Evolutionary conservation across 2,329 filamentous ascomycete species (phyloP), one percentile per base, ranked within the genome.

Genomic region (Aureobasidium melanogenum): DNA sequence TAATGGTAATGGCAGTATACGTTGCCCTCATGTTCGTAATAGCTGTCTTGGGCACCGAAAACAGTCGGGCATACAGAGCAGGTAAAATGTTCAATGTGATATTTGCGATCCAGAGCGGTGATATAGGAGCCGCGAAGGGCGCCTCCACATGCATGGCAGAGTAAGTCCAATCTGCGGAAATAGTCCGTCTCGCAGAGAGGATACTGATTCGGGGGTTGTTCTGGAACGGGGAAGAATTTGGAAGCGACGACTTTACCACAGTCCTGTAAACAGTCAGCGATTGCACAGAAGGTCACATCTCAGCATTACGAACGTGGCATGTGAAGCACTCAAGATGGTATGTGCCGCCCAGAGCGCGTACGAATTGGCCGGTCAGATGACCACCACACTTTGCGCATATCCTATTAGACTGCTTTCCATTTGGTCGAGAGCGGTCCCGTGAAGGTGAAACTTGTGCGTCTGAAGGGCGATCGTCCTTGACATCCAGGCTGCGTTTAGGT

Each of bases 1-100:
- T 99, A 99, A 75, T 99, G 94, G 73, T 95, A 99, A 73, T 99
- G 94, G 74, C 94, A 99, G 74, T 96, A 99, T 28, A 99, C 94
- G 69, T 90, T 88, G 66, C 91, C 88, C 69, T 97, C 92, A 71
- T 99, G 94, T 75, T 99, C 94, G 75, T 99, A 99, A 75, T 99
- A 99, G 73, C 92, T 97, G 78, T 99, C 94, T 70, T 96, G 91
- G 7, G 94, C 94, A 56, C 94, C 94, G 72, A 99, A 99, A n/a
- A 97, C 88, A 1, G 94, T 97, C 5, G 92, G 89, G 72, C 94
- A 99, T 34, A 97, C 86, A 12, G 92, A 97, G 76, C 94, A 99
- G 39, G 94, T 99, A 71, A 99, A 99, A 76, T 99, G 94, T 74
- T 97, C 93, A 67, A 99, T 96, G 75, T 97, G 94, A 75, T 99